Conservation (phyloP, 2,329 filamentous ascomycete species). For the Fusarium tjaetaba region DNA sequence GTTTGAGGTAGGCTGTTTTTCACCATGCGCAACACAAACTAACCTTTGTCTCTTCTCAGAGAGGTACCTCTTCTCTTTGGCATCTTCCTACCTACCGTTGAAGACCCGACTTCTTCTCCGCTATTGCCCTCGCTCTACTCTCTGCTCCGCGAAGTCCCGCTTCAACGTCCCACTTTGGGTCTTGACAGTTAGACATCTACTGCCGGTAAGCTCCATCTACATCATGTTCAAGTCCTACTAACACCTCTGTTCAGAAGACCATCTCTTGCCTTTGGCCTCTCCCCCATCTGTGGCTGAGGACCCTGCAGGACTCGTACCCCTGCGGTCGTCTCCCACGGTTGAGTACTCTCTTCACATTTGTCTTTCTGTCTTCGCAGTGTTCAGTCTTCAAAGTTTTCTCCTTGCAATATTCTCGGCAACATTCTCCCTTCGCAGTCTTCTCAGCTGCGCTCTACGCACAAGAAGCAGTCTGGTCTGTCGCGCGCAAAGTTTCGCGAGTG, state of each 20-base stretch:
- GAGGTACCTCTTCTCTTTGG: not conserved
- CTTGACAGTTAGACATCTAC: not conserved
- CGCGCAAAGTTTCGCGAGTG: too few relatives aligned
- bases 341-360: not conserved
- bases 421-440: too few relatives aligned
- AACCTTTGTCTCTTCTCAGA: not conserved
- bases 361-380: not conserved
- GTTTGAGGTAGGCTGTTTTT: not conserved
- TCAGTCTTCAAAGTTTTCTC: too few relatives aligned
- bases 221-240: not conserved
- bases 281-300: not conserved
- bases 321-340: not conserved
- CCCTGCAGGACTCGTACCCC: not conserved
- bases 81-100: not conserved
- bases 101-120: too few relatives aligned
- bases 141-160: not conserved
- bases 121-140: not conserved
- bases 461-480: accelerated
- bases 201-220: not conserved
- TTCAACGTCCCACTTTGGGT: too few relatives aligned
- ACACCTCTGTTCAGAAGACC: not conserved
- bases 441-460: not conserved
- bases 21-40: not conserved
- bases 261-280: not conserved
- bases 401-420: too few relatives aligned